Base-by-base conservation (phyloP, 1,139 yeast genomes). In the Kodamaea ohmeri region DNA sequence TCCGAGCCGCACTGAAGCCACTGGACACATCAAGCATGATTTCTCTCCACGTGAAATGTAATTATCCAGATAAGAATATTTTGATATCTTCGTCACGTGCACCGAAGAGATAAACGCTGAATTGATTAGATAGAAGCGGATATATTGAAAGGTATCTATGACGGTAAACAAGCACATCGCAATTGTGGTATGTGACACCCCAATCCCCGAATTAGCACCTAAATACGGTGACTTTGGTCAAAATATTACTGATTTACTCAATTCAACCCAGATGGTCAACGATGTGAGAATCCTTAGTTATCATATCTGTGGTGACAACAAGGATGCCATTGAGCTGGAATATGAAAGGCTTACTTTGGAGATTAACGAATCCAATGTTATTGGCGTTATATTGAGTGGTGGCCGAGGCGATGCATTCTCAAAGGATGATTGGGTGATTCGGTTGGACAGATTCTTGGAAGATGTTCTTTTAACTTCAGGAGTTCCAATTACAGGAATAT, bases 341-440 rank as follows among this genome's bases (percentile, higher is more conserved):
- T 61, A 61, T 31, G 35, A 38, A 6, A 37, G 37, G 9, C 44
- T 67, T 13, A 37, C 47, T 4, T 37, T 31, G 6, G 60, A 57
- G 1, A 52, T 79, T 2, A 50, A 44, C 6, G 41, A 47, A 4
- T 65, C 72, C 6, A 61, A 61, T 33, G 72, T 68, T 24, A 51
- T 45, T 18, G 75, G 79, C 0, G 57, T 81, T 22, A 62, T 83
- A 37, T 53, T 85, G 34, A 80, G 89, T 0, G 95, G 95, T 0
- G 81, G 90, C 3, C 63, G 76, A 42, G 54, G 70, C 35, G 86
- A 80, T 48, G 67, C 86, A 1, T 83, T 74, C 55, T 76, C 61
- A n/a, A 40, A 49, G 1, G 64, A 65, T 18, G 61, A 63, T 3
- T 83, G 90, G 90, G 76, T 83, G 39, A 42, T 56, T 21, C 54